Evolutionary conservation across 2,329 filamentous ascomycete genomes (phyloP).

Genomic region (Colletotrichum sp.): DNA sequence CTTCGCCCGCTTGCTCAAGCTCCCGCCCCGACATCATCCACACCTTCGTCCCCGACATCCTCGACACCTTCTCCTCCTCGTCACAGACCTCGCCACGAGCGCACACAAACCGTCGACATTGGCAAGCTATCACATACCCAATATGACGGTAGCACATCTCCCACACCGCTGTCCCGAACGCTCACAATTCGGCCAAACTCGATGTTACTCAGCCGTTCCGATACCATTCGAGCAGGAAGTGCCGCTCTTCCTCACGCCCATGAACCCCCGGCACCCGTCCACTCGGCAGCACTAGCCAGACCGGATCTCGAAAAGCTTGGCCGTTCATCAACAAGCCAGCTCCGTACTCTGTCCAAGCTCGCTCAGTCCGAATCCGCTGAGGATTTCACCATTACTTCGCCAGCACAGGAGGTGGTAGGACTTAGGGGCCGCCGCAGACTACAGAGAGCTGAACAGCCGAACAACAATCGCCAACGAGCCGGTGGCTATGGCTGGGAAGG

Average conservation of each 20-base stretch:
- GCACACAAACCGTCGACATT: slow-evolving; percentile 71
- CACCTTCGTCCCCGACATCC: slow-evolving; percentile 30
- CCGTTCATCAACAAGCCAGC: slow-evolving; percentile 87
- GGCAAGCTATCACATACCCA: slow-evolving; percentile 57
- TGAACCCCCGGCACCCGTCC: slow-evolving; percentile 36
- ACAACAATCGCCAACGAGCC: slow-evolving; percentile 46
- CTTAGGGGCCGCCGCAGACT: slow-evolving; percentile 83
- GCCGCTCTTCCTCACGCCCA: slow-evolving; percentile 33
- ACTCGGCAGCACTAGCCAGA: slow-evolving; percentile 57
- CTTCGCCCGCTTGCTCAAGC: slow-evolving; percentile 76
- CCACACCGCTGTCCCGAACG: slow-evolving; percentile 47
- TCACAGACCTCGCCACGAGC: slow-evolving; percentile 50
- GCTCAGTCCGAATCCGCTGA: slow-evolving; percentile 77
- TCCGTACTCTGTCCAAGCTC: slow-evolving; percentile 85
- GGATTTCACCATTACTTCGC: slow-evolving; percentile 79
- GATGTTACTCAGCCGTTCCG: slow-evolving; percentile 64
- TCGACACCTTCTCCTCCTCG: slow-evolving; percentile 35
- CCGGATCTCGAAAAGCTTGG: slow-evolving; percentile 84
- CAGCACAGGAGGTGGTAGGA: slow-evolving; percentile 86
- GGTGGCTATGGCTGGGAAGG: slow-evolving; percentile 75
- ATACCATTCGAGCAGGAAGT: slow-evolving; percentile 50
- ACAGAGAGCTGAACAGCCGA: slow-evolving; percentile 70
- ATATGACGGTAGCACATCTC: slow-evolving; percentile 44
- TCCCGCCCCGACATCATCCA: slow-evolving; percentile 51
- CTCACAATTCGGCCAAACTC: slow-evolving; percentile 60